These are phyloP conservation scores for Populus nigra DNA, from an alignment of 345 rosid genomes.

Conservation along the genomic window DNA sequence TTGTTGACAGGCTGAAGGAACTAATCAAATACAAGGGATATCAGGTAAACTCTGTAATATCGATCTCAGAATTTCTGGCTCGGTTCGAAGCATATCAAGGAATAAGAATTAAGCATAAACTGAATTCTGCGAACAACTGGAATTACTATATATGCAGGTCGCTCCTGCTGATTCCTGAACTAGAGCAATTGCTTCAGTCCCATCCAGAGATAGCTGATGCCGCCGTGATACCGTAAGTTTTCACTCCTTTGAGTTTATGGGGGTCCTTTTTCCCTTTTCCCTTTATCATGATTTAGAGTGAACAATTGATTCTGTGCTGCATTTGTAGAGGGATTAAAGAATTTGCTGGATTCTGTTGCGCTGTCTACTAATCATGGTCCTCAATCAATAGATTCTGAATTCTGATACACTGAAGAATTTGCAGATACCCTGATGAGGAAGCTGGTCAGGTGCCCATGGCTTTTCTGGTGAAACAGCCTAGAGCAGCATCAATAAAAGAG, in stretches of 20 bases:
- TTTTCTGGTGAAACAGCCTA: slow-evolving; percentile 31
- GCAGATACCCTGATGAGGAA: slow-evolving; percentile 42
- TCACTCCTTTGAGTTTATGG: too few species aligned
- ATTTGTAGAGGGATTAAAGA: too few species aligned
- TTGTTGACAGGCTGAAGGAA: slow-evolving; percentile 47
- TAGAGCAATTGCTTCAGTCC: slow-evolving; percentile 45
- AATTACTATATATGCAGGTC: slow-evolving; percentile 26
- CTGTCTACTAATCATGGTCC: too few species aligned
- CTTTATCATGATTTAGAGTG: not conserved
- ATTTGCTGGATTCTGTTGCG: too few species aligned
- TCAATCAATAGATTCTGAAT: too few species aligned
- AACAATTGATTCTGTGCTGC: too few species aligned
- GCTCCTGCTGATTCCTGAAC: slow-evolving; percentile 44
- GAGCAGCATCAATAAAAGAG: slow-evolving; percentile 19
- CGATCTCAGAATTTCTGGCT: not conserved
- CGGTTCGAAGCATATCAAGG: not conserved
- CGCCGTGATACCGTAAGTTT: slow-evolving; percentile 46
- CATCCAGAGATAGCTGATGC: slow-evolving; percentile 52
- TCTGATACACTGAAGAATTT: not conserved
- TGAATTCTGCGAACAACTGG: too few species aligned
- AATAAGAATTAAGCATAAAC: not conserved
- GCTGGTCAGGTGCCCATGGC: slow-evolving; percentile 42
- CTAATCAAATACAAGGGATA: slow-evolving; percentile 43
- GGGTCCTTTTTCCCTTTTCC: not conserved
- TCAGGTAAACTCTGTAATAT: slow-evolving; percentile 25